Conservation (phyloP, 192 early-diverging fungal species). For the Thamnidium elegans region DNA sequence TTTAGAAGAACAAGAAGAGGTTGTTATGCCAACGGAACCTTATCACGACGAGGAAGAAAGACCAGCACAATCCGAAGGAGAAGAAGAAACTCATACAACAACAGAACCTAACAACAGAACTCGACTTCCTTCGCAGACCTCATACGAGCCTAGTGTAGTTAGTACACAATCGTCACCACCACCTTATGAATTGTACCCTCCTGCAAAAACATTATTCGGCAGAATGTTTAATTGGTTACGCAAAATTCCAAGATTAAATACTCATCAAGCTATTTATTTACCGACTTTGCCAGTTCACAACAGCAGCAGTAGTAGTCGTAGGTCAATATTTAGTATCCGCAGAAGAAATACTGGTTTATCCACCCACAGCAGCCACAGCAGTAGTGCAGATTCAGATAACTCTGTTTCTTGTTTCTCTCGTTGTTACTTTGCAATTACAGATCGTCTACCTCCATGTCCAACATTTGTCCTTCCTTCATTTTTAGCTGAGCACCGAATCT, state of each 20-base stretch:
- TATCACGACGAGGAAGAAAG: slow-evolving; percentile 14
- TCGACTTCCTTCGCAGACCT: not conserved
- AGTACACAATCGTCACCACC: slow-evolving; percentile 37
- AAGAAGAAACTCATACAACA: not conserved
- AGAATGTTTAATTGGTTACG: slow-evolving; percentile 35
- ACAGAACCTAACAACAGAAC: not conserved
- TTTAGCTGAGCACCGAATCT: slow-evolving; percentile 11
- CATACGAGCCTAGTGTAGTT: slow-evolving; percentile 27
- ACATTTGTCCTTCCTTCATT: not conserved
- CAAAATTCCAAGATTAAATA: slow-evolving; percentile 29
- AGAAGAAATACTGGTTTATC: not conserved
- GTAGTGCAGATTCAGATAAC: not conserved
- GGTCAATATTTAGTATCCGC: not conserved
- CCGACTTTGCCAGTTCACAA: slow-evolving; percentile 5
- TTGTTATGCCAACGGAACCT: slow-evolving; percentile 4
- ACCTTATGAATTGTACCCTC: slow-evolving; percentile 37
- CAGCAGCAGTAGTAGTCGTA: not conserved
- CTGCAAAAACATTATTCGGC: slow-evolving; percentile 24
- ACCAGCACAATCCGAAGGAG: slow-evolving; percentile 8
- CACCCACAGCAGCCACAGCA: not conserved
- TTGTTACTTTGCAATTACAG: slow-evolving; percentile 5
- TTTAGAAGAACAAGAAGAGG: too few relatives aligned
- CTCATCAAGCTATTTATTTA: slow-evolving; percentile 33
- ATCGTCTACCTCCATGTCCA: slow-evolving; percentile 4
- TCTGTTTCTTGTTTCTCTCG: not conserved